These are phyloP conservation scores for Phytophthora sp. DNA, from an alignment of 352 stramenopile species.

Conservation along the genomic window DNA sequence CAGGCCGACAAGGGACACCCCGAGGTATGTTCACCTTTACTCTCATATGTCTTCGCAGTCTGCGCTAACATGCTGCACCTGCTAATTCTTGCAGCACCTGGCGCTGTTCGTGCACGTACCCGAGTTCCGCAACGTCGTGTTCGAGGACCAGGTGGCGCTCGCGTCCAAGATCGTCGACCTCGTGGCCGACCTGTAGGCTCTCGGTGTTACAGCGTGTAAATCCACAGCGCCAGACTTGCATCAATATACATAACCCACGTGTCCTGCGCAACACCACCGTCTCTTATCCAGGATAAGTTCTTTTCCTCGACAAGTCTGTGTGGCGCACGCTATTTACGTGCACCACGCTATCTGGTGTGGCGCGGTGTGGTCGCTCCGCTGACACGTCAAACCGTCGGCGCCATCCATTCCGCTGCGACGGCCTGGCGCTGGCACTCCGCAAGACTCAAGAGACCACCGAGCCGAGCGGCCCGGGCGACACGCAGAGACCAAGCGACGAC, in stretches of 20 bases:
- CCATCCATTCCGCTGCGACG: slow-evolving; percentile 34
- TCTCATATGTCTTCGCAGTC: background rate
- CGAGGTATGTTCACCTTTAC: slow-evolving; percentile 18
- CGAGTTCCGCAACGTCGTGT: slow-evolving; percentile 56
- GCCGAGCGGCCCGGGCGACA: slow-evolving; percentile 5
- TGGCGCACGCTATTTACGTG: too few relatives aligned
- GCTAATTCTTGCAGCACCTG: slow-evolving; percentile 42
- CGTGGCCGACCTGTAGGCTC: slow-evolving; percentile 36
- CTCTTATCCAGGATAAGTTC: too few relatives aligned
- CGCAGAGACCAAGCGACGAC: slow-evolving; percentile 11
- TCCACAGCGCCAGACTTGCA: background rate
- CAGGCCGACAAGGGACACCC: slow-evolving; percentile 38
- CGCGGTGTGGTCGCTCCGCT: too few relatives aligned
- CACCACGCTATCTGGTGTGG: too few relatives aligned
- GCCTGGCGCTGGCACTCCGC: slow-evolving; percentile 25
- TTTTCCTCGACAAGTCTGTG: too few relatives aligned
- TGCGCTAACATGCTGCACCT: too few relatives aligned
- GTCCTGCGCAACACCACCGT: too few relatives aligned
- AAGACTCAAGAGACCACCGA: slow-evolving; percentile 31
- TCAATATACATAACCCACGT: slow-evolving; percentile 2
- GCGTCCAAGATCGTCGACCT: slow-evolving; percentile 65
- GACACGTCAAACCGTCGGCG: slow-evolving; percentile 37
- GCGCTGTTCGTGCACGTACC: slow-evolving; percentile 85
- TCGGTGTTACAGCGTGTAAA: background rate
- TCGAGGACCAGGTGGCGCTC: slow-evolving; percentile 68